phyloP scores from a whole-genome alignment of 495 filamentous ascomycete species.

The Neurospora sp. region DNA sequence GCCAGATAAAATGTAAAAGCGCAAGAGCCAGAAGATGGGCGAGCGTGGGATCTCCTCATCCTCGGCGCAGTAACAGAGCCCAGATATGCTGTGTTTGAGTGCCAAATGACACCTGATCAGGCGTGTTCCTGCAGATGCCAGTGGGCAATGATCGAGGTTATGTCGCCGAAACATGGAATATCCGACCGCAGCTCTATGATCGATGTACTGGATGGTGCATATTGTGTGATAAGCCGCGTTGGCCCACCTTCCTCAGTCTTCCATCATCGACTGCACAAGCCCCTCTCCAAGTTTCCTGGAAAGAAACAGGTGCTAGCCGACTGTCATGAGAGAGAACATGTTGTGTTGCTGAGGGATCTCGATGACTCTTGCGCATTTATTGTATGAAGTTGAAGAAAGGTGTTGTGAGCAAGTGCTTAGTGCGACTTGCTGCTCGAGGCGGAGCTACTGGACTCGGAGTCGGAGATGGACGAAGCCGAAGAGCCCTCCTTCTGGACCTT shows the following conservation, averaged over 20 bases:
- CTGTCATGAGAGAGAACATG: not conserved
- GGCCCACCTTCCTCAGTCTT: not conserved
- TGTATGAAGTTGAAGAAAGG: not conserved
- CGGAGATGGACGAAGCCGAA: conserved; percentile 15
- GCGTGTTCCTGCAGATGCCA: not conserved
- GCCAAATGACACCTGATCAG: not conserved
- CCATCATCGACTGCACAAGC: not conserved
- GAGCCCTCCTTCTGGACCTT: conserved; percentile 13
- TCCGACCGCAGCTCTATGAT: not conserved
- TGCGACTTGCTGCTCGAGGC: conserved; percentile 17
- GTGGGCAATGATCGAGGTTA: not conserved
- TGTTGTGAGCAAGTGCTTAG: conserved; percentile 5
- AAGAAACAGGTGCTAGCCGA: not conserved
- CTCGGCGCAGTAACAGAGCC: not conserved
- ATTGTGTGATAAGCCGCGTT: not conserved
- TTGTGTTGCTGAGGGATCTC: not conserved
- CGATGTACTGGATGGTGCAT: not conserved
- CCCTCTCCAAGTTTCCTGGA: not conserved
- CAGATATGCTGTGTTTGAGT: not conserved
- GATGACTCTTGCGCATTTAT: not conserved
- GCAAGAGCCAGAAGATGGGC: not conserved
- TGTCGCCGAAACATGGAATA: not conserved
- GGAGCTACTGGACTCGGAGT: conserved; percentile 20
- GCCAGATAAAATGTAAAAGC: not conserved
- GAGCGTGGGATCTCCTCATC: not conserved